Base-by-base conservation (phyloP, 768 basidiomycete genomes). In the Tricholoma bakamatsutake region DNA sequence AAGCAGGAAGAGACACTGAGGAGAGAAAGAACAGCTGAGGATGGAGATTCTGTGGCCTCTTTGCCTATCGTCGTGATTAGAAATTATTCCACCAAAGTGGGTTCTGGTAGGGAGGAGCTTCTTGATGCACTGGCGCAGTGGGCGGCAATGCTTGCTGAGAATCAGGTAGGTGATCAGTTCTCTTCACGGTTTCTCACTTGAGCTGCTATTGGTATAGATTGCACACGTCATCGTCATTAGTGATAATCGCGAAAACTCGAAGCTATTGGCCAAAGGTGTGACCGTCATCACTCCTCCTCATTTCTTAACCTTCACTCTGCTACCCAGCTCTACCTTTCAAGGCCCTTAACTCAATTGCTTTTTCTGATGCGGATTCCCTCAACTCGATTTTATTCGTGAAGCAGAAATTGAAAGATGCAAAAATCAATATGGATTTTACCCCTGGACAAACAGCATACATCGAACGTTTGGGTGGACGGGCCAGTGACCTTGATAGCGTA, bases 201-300 rank as follows among this genome's bases (percentile, higher is more conserved):
- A 43, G 51, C 39, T n/a, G 42, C 27, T 42, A 18, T 40, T 21
- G 42, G 21, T 17, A 21, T 58, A 93, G 90, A 75, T 92, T 55
- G 96, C 96, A 0, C 95, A 98, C 69, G 93, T 97, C 46, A 76
- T 99, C 48, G 83, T 98, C 33, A 73, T 94, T 43, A 91, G 91
- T 62, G 92, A 98, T 66, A 93, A 93, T 61, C 82, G 89, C 27
- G 93, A 93, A 62, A 88, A 95, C 55, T 77, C 84, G 1, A 97
- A 93, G 66, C 76, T 81, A n/a, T 73, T 98, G 6, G 84, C 91
- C 0, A 88, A 87, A 77, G 87, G 92, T 88, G 62, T 15, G 59
- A 45, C 30, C 9, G 37, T 10, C 9, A 53, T 5, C 13, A 43
- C 34, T 31, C 21, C 28, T 13, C 28, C 24, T 24, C 34, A 13